Conservation (phyloP, 2,329 filamentous ascomycete species). For the Verticillium dahliae region DNA sequence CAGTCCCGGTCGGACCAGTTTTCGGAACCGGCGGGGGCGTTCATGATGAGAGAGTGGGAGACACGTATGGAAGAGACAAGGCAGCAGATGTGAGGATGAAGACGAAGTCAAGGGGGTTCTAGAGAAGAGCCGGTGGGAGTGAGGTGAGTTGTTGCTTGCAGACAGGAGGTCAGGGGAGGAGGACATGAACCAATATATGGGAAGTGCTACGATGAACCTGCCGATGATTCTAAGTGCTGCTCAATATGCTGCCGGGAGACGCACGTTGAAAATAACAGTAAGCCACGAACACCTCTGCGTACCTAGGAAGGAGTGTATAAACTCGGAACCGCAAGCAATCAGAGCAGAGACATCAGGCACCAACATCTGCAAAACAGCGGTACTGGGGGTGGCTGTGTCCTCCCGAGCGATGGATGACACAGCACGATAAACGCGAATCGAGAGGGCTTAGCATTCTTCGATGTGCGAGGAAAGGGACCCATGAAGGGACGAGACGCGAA, state of each 20-base stretch:
- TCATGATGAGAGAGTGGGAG: neutral
- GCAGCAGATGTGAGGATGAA: neutral
- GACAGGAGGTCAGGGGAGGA: no score
- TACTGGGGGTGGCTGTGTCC: neutral
- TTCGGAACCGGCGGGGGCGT: neutral
- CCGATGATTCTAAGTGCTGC: no score
- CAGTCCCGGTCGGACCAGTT: conserved; percentile 11
- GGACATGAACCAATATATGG: no score
- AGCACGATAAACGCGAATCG: neutral
- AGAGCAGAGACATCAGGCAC: neutral
- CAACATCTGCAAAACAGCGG: neutral
- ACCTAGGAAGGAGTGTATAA: neutral
- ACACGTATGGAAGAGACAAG: neutral
- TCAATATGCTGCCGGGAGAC: neutral
- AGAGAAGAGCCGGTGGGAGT: neutral
- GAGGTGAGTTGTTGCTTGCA: no score
- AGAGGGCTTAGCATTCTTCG: neutral
- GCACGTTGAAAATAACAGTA: neutral
- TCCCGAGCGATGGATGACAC: neutral
- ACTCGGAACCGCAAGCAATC: neutral
- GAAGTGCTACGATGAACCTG: no score
- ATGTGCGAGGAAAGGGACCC: no score
- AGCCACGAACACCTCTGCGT: no score
- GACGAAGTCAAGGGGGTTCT: neutral
- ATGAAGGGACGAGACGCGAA: neutral